Evolutionary conservation across 176 grass and related monocot genomes (phyloP).

Genomic region (Melocanna baccifera): DNA sequence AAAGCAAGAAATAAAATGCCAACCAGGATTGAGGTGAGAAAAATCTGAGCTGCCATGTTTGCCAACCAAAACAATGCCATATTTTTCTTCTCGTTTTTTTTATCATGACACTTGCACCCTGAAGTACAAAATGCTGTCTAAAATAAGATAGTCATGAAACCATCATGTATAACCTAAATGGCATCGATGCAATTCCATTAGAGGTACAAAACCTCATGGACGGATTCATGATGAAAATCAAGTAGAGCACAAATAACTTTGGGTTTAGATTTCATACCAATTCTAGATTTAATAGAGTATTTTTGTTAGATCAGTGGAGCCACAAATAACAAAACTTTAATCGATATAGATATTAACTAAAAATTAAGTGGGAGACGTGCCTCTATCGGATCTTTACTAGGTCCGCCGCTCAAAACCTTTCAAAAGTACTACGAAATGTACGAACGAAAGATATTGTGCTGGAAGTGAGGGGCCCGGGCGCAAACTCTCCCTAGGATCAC

Average conservation of each 20-base stretch:
- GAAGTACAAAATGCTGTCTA: background rate
- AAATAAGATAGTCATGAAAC: too few relatives aligned
- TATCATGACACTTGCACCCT: background rate
- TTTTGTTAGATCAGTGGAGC: too few relatives aligned
- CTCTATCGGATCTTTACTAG: too few relatives aligned
- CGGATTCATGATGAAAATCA: too few relatives aligned
- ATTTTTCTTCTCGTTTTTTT: background rate
- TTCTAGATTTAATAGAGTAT: too few relatives aligned
- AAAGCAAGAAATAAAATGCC: background rate
- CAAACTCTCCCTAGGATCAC: conserved; percentile 24
- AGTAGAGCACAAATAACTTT: too few relatives aligned
- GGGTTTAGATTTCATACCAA: too few relatives aligned
- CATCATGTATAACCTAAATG: background rate
- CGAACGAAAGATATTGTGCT: background rate
- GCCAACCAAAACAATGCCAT: background rate
- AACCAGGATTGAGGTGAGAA: background rate
- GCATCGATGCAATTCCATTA: background rate
- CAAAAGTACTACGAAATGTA: background rate
- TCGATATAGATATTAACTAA: too few relatives aligned
- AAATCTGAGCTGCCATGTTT: background rate
- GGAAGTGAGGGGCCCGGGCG: background rate
- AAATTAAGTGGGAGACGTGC: too few relatives aligned
- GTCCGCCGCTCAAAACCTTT: background rate
- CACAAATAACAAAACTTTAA: too few relatives aligned
- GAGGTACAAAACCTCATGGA: background rate